phyloP scores from a whole-genome alignment of 2,329 filamentous ascomycete species.

The Calonectria pseudoreteaudii region DNA sequence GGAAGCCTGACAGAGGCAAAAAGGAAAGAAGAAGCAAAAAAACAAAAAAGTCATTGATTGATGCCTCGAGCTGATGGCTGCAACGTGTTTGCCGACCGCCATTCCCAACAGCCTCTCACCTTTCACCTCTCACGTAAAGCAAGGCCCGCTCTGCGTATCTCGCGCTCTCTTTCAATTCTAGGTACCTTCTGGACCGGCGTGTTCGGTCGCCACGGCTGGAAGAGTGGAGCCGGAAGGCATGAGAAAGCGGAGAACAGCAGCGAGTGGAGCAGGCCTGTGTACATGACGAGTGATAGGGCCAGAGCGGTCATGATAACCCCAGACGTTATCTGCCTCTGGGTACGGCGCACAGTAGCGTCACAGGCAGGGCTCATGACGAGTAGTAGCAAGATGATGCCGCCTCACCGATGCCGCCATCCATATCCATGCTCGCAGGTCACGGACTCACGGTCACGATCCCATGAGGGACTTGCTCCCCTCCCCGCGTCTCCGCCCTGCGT shows the following conservation, averaged over 20 bases:
- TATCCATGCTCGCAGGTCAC: conserved; percentile 38
- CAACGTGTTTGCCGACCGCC: background rate
- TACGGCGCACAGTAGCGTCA: conserved; percentile 36
- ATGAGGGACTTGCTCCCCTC: conserved; percentile 11
- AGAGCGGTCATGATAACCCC: conserved; percentile 28
- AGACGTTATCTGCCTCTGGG: conserved; percentile 38
- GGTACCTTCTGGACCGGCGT: conserved; percentile 5
- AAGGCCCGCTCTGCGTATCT: background rate
- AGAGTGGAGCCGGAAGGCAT: conserved; percentile 11
- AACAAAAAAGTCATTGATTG: background rate
- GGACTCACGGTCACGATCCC: conserved; percentile 40
- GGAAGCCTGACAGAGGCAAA: background rate
- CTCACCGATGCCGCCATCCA: conserved; percentile 41
- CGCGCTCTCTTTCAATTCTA: background rate
- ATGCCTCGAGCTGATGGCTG: background rate
- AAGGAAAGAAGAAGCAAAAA: background rate
- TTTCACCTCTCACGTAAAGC: background rate
- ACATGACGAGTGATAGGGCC: conserved; percentile 33
- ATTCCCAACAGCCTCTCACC: background rate
- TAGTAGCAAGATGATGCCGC: conserved; percentile 27
- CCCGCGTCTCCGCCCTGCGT: conserved; percentile 4
- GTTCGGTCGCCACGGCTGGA: background rate
- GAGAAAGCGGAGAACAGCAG: conserved; percentile 9
- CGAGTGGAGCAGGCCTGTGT: conserved; percentile 1
- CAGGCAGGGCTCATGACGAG: conserved; percentile 15